Evolutionary conservation across 1,284 basidiomycete genomes (phyloP).

Genomic region (Coniferiporia weirii): DNA sequence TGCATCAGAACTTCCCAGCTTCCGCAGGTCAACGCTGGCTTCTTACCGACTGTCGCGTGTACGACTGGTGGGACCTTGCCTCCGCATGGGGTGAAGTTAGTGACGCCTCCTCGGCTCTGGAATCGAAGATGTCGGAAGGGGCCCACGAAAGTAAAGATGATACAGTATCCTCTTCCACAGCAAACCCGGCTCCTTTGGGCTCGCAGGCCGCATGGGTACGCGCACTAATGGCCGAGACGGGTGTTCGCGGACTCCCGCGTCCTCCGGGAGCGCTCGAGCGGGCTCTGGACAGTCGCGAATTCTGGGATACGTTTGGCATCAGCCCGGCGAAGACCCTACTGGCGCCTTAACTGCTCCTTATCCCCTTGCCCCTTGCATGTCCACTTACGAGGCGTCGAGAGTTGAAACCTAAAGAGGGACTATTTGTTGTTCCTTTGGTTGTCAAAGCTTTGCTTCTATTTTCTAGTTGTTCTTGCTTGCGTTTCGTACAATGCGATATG

Average conservation of each 20-base stretch:
- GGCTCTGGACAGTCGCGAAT: slow-evolving; percentile 54
- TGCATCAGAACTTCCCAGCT: slow-evolving; percentile 38
- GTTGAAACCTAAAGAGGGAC: no score
- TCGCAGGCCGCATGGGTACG: slow-evolving; percentile 46
- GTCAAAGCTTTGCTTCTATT: no score
- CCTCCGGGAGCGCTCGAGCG: slow-evolving; percentile 42
- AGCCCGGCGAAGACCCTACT: slow-evolving; percentile 15
- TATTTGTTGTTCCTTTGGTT: no score
- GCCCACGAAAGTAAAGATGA: no score
- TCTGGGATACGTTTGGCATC: slow-evolving; percentile 38
- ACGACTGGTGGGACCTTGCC: slow-evolving; percentile 67
- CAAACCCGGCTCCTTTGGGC: slow-evolving; percentile 21
- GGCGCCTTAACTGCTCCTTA: background rate
- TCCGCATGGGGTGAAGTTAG: slow-evolving; percentile 42
- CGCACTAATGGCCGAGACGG: slow-evolving; percentile 50
- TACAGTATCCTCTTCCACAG: background rate
- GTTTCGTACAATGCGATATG: no score
- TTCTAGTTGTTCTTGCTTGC: no score
- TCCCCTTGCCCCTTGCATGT: no score
- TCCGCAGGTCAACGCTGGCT: slow-evolving; percentile 50
- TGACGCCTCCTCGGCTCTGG: no score
- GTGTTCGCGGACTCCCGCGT: slow-evolving; percentile 50
- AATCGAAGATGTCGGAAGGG: no score
- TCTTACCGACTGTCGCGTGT: slow-evolving; percentile 52
- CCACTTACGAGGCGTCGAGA: no score